Base-by-base conservation (phyloP, 495 filamentous ascomycete species). In the Penicillium canariense region DNA sequence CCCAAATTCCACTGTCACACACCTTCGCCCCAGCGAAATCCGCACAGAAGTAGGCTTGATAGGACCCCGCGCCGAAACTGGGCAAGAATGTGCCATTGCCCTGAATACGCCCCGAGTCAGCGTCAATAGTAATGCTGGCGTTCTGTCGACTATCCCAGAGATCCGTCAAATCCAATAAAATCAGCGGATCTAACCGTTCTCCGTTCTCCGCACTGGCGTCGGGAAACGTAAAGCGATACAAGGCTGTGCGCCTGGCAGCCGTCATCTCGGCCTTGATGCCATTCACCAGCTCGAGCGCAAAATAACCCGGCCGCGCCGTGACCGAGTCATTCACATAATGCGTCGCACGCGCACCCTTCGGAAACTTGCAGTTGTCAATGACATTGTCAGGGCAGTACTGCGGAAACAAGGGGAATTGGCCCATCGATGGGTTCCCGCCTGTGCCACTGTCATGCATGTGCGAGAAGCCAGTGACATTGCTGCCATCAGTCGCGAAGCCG, bases 181-280 rank as follows among this genome's bases (percentile, higher is more conserved):
- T 81, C 9, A 89, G 65, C 3, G 87, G 87, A 46, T 63, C 61
- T 0, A 68, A n/a, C 15, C 51, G 50, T 2, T 65, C 50, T 25
- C 80, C 77, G 30, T 77, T 70, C 7, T 60, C 70, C 27, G 76
- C 61, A 0, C 70, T 69, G 23, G 57, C 67, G n/a, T 70, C 62
- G 0, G 83, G 81, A 52, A 90, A 89, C 3, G 76, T 81, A 60
- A 91, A 91, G 18, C 74, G 78, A 65, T 89, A 91, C 12, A 91
- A 60, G 8, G 87, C 84, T 3, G 84, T 75, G 48, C 83, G 84
- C 12, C 84, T 77, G 0, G 85, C 74, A 0, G 78, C 73, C 2
- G 87, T 90, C 85, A 91, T 90, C 56, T 89, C 86, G 4, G 79
- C 83, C 5, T 66, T 62, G 25, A 90, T 72, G 0, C 83, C 80